These are phyloP conservation scores for Austroboletus rostrupii DNA, from an alignment of 1,284 basidiomycete genomes.

Conservation along the genomic window DNA sequence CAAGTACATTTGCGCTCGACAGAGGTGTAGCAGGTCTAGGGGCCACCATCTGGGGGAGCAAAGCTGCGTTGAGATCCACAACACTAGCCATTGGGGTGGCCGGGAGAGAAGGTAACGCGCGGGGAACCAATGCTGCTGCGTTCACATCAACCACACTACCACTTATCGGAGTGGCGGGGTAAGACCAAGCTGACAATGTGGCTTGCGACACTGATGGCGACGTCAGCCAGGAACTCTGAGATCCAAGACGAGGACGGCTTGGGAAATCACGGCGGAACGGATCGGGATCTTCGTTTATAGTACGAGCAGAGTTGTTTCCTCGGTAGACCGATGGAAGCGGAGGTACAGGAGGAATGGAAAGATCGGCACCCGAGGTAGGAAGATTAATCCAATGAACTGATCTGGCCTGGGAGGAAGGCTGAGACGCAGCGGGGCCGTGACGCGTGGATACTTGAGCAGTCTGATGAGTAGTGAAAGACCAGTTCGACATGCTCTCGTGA, in stretches of 20 bases:
- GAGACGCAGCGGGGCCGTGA: conserved; percentile 30
- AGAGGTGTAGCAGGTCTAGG: conserved; percentile 50
- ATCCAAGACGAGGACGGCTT: conserved; percentile 45
- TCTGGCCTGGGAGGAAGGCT: conserved; percentile 48
- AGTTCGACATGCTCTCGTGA: conserved; percentile 56
- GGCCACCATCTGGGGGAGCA: conserved; percentile 34
- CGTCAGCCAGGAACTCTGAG: conserved; percentile 68
- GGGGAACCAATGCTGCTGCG: conserved; percentile 34
- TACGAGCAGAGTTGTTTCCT: conserved; percentile 36
- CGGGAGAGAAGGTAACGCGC: conserved; percentile 26
- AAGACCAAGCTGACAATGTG: conserved; percentile 64
- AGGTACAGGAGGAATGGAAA: conserved; percentile 55
- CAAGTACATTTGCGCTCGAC: conserved; percentile 55
- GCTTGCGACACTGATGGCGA: conserved; percentile 55
- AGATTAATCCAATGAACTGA: conserved; percentile 60
- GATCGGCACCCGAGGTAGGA: conserved; percentile 32
- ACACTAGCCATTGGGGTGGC: conserved; percentile 25
- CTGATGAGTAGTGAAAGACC: conserved; percentile 67
- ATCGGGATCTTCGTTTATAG: conserved; percentile 48
- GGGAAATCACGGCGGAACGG: conserved; percentile 55
- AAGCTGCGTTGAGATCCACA: conserved; percentile 40
- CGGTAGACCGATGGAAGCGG: conserved; percentile 58
- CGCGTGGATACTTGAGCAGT: conserved; percentile 31
- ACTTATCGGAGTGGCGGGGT: conserved; percentile 45
- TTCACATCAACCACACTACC: conserved; percentile 40